Evolutionary conservation across 345 rosid species (phyloP).

Genomic region (Rhodamnia rubescens): DNA sequence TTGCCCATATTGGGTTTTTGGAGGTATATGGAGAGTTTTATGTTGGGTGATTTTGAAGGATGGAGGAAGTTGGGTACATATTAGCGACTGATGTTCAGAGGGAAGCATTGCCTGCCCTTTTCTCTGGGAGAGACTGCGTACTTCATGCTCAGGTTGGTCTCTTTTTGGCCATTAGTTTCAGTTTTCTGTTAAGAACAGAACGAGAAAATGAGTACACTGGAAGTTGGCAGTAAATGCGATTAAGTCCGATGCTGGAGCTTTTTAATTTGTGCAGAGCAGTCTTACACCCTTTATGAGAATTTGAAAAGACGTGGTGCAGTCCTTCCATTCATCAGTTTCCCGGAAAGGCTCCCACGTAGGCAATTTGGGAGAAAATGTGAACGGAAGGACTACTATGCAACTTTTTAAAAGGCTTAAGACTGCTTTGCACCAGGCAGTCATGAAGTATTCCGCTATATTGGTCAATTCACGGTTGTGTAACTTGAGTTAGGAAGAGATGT

Average conservation of each 20-base stretch:
- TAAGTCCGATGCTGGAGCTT: not conserved
- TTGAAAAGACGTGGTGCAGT: not conserved
- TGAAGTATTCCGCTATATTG: not conserved
- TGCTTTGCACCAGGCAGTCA: not conserved
- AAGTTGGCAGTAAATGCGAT: not conserved
- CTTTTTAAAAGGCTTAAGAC: not conserved
- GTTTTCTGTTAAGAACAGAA: not conserved
- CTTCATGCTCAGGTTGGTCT: slow-evolving; percentile 80
- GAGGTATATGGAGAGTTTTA: not conserved
- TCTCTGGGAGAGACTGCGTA: slow-evolving; percentile 61
- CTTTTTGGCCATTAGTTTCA: not conserved
- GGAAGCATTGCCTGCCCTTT: slow-evolving; percentile 63
- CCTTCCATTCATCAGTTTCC: not conserved
- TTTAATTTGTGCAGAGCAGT: not conserved
- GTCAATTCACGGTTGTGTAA: not conserved
- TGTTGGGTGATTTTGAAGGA: slow-evolving; percentile 19
- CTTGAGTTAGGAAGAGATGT: not conserved
- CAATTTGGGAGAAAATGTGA: not conserved
- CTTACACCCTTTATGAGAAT: not conserved
- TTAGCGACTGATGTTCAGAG: slow-evolving; percentile 59
- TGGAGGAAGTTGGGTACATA: slow-evolving; percentile 57
- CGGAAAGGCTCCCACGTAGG: not conserved
- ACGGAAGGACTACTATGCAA: not conserved
- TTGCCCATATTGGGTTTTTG: not conserved
- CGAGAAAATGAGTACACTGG: not conserved